Percentiles rank a stretch among this genome's conserved stretches.
Conservation (phyloP, 345 rosid genomes). For the Bruguiera parviflora region DNA sequence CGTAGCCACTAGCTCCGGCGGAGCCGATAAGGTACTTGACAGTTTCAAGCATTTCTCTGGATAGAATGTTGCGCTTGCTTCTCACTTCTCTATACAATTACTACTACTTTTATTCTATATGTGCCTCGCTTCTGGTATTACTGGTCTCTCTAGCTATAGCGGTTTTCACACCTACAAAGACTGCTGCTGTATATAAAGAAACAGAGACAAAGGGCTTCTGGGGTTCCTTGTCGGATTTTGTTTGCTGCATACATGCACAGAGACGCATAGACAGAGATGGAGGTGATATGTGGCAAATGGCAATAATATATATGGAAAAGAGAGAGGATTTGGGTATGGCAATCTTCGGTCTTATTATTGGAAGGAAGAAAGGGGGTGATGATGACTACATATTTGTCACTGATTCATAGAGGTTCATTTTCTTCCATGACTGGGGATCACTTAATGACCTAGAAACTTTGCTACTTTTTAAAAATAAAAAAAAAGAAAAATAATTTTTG, state of each 20-base stretch:
- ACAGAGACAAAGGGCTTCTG: not conserved
- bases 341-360: not conserved
- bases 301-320: not conserved
- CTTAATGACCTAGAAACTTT: too few species aligned
- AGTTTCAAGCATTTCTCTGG: constrained; percentile 56
- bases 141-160: constrained; percentile 37
- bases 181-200: not conserved
- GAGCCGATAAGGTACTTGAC: constrained; percentile 75
- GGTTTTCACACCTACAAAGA: not conserved
- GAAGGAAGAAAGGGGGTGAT: constrained; percentile 10
- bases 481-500: not conserved
- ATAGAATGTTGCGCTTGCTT: too few species aligned
- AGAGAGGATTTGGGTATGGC: not conserved
- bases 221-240: not conserved
- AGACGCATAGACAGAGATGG: not conserved
- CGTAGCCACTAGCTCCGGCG: constrained; percentile 72
- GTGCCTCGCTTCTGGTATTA: not conserved
- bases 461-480: not conserved
- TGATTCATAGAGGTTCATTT: constrained; percentile 13
- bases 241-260: not conserved
- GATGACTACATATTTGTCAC: constrained; percentile 35
- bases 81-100: too few species aligned
- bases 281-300: not conserved
- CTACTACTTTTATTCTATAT: not conserved
- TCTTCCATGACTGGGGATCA: not conserved